These are phyloP conservation scores for Alternaria postmessia DNA, from an alignment of 2,329 filamentous ascomycete species.

Conservation along the genomic window DNA sequence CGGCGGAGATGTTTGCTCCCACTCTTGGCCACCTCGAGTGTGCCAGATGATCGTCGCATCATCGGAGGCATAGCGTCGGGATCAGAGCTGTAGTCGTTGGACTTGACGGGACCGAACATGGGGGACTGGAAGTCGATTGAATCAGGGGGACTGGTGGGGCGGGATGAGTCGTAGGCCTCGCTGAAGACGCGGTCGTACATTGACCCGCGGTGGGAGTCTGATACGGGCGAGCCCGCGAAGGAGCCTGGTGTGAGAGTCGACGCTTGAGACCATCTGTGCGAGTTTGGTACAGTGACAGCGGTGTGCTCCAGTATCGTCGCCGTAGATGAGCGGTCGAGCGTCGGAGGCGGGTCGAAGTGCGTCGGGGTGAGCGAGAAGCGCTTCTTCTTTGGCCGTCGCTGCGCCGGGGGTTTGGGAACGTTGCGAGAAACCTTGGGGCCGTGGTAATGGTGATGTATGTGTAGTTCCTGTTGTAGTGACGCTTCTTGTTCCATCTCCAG, in stretches of 20 bases:
- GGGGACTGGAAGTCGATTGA: conserved; percentile 70
- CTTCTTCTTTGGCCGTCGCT: conserved; percentile 73
- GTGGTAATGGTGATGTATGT: conserved; percentile 96
- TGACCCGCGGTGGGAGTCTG: conserved; percentile 72
- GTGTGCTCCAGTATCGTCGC: conserved; percentile 70
- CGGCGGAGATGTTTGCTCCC: conserved; percentile 24
- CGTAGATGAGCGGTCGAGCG: conserved; percentile 56
- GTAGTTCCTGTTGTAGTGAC: conserved; percentile 66
- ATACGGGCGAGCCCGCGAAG: conserved; percentile 80
- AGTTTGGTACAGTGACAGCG: conserved; percentile 65
- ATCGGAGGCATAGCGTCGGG: conserved; percentile 19
- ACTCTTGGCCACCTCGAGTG: conserved; percentile 11
- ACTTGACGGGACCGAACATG: conserved; percentile 60
- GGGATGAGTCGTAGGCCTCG: conserved; percentile 69
- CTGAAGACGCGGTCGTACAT: conserved; percentile 79
- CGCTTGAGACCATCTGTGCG: conserved; percentile 70
- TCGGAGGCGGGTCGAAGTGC: conserved; percentile 54
- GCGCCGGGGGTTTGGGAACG: conserved; percentile 57
- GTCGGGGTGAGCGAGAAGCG: conserved; percentile 69
- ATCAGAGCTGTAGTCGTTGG: conserved; percentile 32
- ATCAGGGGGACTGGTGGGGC: conserved; percentile 78
- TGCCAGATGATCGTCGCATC: conserved; percentile 9
- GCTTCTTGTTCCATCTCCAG: conserved; percentile 58
- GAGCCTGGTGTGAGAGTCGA: conserved; percentile 74
- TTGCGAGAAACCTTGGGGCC: conserved; percentile 51